Conservation (phyloP, 75 land plant genomes). For the Isoetes taiwanensis region DNA sequence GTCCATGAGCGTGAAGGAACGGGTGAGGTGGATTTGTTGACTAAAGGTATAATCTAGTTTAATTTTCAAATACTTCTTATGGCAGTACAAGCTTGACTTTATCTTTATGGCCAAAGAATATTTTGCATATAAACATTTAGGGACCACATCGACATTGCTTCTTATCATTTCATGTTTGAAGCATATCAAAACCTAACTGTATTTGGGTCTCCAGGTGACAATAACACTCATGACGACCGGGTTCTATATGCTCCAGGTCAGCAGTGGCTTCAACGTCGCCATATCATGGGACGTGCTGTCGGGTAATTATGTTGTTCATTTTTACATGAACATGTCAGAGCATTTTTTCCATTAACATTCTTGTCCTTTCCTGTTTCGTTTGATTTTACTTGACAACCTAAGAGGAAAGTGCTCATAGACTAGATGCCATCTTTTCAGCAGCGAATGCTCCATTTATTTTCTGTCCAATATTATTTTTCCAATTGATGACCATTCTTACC, state of each 20-base stretch:
- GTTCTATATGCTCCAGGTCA: background rate
- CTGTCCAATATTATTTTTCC: background rate
- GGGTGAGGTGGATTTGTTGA: constrained; percentile 79
- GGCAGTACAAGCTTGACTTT: background rate
- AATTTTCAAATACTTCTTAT: background rate
- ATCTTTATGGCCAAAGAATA: background rate
- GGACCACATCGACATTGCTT: background rate
- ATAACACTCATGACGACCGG: background rate
- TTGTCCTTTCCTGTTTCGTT: background rate
- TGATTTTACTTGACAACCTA: background rate
- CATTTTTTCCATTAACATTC: background rate
- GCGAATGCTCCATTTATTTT: background rate
- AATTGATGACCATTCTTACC: constrained; percentile 59
- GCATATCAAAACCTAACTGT: background rate
- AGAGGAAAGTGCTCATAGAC: background rate
- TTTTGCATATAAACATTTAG: background rate
- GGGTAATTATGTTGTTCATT: background rate
- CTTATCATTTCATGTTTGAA: background rate
- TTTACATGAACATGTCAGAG: background rate
- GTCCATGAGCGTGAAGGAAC: constrained; percentile 81
- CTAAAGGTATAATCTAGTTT: constrained; percentile 52
- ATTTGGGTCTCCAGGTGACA: background rate
- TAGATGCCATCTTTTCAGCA: background rate
- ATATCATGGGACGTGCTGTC: background rate
- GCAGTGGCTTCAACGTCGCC: background rate